phyloP scores from a whole-genome alignment of 306 rosid genomes.

The Rosa rugosa region DNA sequence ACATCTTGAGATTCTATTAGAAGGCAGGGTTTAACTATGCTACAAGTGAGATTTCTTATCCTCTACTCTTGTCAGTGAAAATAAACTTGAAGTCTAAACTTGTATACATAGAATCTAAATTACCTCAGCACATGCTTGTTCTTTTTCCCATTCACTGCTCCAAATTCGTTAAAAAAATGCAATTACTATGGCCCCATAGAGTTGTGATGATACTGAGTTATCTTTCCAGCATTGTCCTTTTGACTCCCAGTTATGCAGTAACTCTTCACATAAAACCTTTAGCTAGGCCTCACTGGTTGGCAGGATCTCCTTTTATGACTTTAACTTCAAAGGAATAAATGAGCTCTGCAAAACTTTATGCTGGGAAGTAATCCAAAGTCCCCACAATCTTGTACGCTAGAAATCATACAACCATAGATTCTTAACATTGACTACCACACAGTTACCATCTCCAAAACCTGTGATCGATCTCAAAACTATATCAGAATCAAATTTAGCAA shows the following conservation, averaged over 20 bases:
- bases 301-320: background rate
- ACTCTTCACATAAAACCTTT: background rate
- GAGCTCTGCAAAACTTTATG: constrained; percentile 8
- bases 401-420: background rate
- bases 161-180: background rate
- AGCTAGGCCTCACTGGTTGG: constrained; percentile 11
- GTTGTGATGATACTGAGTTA: background rate
- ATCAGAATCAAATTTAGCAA: background rate
- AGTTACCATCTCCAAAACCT: background rate
- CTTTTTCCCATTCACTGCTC: background rate
- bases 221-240: background rate
- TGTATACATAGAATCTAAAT: background rate
- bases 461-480: background rate
- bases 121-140: background rate
- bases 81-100: background rate
- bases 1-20: background rate
- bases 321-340: background rate
- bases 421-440: background rate
- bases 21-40: background rate
- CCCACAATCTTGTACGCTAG: background rate
- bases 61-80: background rate
- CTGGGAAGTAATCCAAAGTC: constrained; percentile 17
- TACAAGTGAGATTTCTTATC: background rate
- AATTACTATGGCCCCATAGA: background rate
- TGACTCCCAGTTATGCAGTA: background rate